Evolutionary conservation across 257 asterid genomes (phyloP).

Genomic region (Penstemon eatonii): DNA sequence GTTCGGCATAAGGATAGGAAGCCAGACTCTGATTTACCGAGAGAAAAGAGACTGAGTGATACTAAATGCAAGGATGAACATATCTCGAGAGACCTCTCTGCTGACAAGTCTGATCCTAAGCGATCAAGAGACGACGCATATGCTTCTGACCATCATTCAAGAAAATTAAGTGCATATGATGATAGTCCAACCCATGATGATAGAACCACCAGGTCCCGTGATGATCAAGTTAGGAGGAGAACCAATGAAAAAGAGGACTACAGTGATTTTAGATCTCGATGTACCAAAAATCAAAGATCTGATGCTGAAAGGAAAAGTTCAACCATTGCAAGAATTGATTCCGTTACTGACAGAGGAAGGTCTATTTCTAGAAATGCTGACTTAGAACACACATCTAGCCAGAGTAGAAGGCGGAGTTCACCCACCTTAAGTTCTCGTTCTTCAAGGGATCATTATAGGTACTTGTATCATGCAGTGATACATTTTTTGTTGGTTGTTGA

Average conservation of each 20-base stretch:
- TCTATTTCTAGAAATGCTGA: constrained; percentile 70
- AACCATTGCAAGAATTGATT: constrained; percentile 48
- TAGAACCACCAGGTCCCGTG: constrained; percentile 57
- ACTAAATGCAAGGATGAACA: constrained; percentile 67
- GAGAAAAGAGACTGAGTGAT: constrained; percentile 71
- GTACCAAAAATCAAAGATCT: constrained; percentile 63
- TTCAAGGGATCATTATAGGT: constrained; percentile 79
- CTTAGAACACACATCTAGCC: constrained; percentile 50
- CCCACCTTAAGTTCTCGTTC: constrained; percentile 71
- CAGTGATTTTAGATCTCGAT: constrained; percentile 62
- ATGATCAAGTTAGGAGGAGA: constrained; percentile 76
- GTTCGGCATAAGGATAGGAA: constrained; percentile 54
- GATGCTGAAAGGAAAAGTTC: constrained; percentile 66
- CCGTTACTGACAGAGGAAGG: constrained; percentile 61
- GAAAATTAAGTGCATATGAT: constrained; percentile 59
- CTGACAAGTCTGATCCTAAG: constrained; percentile 70
- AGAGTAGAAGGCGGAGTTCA: constrained; percentile 66
- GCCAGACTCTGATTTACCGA: constrained; percentile 59
- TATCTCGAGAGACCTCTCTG: constrained; percentile 55
- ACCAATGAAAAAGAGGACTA: constrained; percentile 67
- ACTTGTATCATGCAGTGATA: constrained; percentile 16
- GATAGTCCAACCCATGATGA: constrained; percentile 72
- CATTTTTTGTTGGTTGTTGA: constrained; percentile 2
- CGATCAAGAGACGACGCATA: constrained; percentile 62
- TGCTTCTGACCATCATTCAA: constrained; percentile 54